Base-by-base conservation (phyloP, 1,139 yeast genomes). In the Candida glucosophila region DNA sequence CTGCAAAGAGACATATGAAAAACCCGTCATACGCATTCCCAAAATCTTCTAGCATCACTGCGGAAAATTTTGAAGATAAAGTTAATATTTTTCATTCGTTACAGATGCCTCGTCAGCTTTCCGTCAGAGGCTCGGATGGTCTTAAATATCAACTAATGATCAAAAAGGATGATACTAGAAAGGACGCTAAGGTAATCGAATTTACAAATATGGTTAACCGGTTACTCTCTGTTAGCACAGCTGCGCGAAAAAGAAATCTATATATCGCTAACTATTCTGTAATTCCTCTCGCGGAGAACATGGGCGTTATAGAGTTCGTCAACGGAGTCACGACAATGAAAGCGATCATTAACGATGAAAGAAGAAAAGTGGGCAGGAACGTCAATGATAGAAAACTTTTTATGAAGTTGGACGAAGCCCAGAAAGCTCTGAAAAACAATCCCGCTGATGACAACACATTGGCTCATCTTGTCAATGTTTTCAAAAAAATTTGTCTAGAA, bases 251-350 rank as follows among this genome's bases (percentile, higher is more conserved):
- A 35, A 60, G 97, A 30, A 72, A 70, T 24, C 61, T 92, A 17
- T 60, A 68, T 3, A 85, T 92, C 30, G 67, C 75, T 3, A 79
- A 93, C 8, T 92, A 88, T 50, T 83, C 93, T 1, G 98, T 90
- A 4, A 74, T 86, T 8, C 95, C 97, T 0, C 52, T 92, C 29
- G 77, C 85, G 23, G 96, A 85, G 38, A 76, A 75, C 18, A 73
- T 82, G 60, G 99, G 98, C 17, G 69, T 92, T 5, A 80, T 92
- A 35, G 98, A 92, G 47, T 88, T 94, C 76, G 97, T 92, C 5
- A 77, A 76, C 16, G 77, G 85, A 36, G 92, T 88, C 3, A 64
- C 73, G 10, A 88, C 98, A 0, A 62, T 88, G 64, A 69, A 94
- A 34, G 71, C 76, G 9, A 74, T 86, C 9, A 57, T 86, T 19